Base-by-base conservation (phyloP, 202 grass and related monocot genomes). In the Saccharum hybrid region DNA sequence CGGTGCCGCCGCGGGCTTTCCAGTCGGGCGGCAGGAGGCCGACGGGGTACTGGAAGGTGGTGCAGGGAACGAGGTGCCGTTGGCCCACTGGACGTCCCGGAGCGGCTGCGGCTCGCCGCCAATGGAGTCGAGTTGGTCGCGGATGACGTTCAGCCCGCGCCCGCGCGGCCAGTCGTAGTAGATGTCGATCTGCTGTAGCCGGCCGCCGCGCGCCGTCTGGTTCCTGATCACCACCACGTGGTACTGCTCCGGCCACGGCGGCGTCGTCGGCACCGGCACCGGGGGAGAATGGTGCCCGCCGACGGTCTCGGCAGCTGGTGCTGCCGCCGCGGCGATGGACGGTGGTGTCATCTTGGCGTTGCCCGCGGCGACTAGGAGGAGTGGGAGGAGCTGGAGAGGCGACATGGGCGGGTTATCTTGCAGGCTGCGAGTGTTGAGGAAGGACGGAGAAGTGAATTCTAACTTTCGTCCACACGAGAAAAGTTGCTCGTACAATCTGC, bases 1-100 rank as follows among this genome's bases (percentile, higher is more conserved):
- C 37, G 37, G 1, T 73, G 38, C 36, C 36, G 36, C 38, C 68
- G 68, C 0, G 4, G 64, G 31, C n/a, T 7, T 11, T 81, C 80
- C 84, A 92, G 84, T 89, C 71, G 13, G 87, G 87, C 12, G 69
- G 81, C 22, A 89, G 80, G 64, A 89, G 3, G 6, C 87, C 84
- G 4, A 89, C 84, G 5, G 83, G 59, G 75, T 84, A 84, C 2
- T 6, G 68, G 11, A 63, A 14, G 45, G 82, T 60, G 38, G 23
- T 41, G 78, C 87, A 88, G 45, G 75, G 74, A 61, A 93, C 54
- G 85, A 81, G 62, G 88, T 90, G 74, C 79, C 79, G 79, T 90
- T 93, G 79, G 34, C 42, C 91, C 88, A 88, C 82, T 88, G 65
- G 0, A 90, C 70, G 74, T 86, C 45, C 46, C 48, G 49, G 13